Base-by-base conservation (phyloP, 2,329 filamentous ascomycete species). In the Microascus cirrosus region DNA sequence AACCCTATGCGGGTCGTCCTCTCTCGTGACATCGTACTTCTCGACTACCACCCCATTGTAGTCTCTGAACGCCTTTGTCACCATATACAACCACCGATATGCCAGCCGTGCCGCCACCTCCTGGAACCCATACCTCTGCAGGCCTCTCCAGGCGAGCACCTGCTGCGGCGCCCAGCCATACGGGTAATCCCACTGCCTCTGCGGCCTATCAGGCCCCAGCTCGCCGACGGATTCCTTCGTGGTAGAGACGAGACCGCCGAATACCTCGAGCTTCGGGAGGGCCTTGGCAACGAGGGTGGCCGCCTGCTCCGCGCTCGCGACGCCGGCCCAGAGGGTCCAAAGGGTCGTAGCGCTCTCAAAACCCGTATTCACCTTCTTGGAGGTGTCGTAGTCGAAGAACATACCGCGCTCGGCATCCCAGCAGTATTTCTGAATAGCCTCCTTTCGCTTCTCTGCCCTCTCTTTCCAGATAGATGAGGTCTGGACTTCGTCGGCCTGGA, bases 161-260 rank as follows among this genome's bases (percentile, higher is more conserved):
- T 99, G 94, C 77, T 99, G 94, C 35, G 94, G 94, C 58, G 94
- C 94, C 94, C 94, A 99, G 60, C 94, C 94, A 68, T 94, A 97
- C 0, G 94, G 94, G 69, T 91, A 97, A 70, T 99, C 94, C 94
- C 94, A 99, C 70, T 99, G 94, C 64, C 94, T 85, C 71, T 96
- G 97, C 8, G 94, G 94, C 54, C 93, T 82, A 64, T 92, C 83
- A 45, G 96, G 73, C 13, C 88, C 85, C 61, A 96, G 77, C 35
- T 79, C 76, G 48, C 94, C 94, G 52, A 94, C 88, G 58, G 90
- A 96, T 71, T 91, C 83, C 68, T 96, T 85, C 0, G 93, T 96
- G 57, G 93, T 93, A 1, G 92, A 93, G 1, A 95, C 81, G 20
- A 99, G 78, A 8, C 94, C 94, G 35, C 94, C 94, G 60, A 86